Evolutionary conservation across 2,329 filamentous ascomycete species (phyloP).

Genomic region (Drechslerella dactyloides): DNA sequence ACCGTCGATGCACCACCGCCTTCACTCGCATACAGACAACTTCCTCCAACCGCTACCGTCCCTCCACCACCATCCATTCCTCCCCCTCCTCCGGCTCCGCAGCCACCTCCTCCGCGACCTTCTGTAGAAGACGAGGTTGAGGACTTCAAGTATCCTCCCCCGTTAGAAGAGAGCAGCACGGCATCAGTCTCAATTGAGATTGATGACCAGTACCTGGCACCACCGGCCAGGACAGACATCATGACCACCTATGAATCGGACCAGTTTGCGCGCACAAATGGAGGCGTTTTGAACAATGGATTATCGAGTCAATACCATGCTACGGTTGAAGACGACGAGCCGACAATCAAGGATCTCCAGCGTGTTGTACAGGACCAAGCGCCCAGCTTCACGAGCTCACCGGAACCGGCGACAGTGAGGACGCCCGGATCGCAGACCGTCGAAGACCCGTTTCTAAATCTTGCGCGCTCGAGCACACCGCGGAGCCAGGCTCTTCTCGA

Average conservation of each 20-base stretch:
- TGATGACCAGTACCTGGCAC: conserved; percentile 35
- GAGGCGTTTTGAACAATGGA: conserved; percentile 52
- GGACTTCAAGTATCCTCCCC: conserved; percentile 45
- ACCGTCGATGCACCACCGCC: conserved; percentile 55
- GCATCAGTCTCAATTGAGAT: conserved; percentile 39
- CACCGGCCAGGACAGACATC: conserved; percentile 20
- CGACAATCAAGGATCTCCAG: conserved; percentile 44
- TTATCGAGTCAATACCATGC: conserved; percentile 37
- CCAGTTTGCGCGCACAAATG: conserved; percentile 37
- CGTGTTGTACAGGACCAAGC: conserved; percentile 26
- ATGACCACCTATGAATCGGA: conserved; percentile 48
- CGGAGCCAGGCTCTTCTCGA: conserved; percentile 45
- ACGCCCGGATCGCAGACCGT: conserved; percentile 33
- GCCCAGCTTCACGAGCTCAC: conserved; percentile 27
- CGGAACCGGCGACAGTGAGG: conserved; percentile 18
- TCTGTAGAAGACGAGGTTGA: conserved; percentile 46
- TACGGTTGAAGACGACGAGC: conserved; percentile 52
- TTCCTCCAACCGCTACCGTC: conserved; percentile 51
- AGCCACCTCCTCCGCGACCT: conserved; percentile 40
- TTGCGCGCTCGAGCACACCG: conserved; percentile 53
- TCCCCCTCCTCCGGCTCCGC: conserved; percentile 47
- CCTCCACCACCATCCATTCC: conserved; percentile 49
- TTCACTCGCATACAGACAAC: conserved; percentile 54
- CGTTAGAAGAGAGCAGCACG: conserved; percentile 25
- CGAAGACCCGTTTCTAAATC: conserved; percentile 54